Evolutionary conservation across 2,329 filamentous ascomycete genomes (phyloP).

Genomic region (Epicoccum nigrum): DNA sequence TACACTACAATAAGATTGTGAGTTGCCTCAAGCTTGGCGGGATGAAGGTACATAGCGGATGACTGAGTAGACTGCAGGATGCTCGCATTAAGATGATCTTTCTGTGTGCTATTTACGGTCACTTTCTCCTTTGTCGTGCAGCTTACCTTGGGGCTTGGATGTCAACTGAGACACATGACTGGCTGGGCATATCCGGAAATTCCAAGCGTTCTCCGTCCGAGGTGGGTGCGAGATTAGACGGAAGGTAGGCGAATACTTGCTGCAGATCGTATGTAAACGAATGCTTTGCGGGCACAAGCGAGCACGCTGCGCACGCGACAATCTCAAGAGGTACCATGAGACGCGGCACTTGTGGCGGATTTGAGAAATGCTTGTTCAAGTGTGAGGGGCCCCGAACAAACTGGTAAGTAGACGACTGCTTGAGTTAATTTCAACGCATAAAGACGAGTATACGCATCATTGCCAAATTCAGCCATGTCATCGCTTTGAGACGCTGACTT

Average conservation of each 20-base stretch:
- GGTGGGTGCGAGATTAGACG: conserved; percentile 16
- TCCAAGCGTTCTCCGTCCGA: conserved; percentile 9
- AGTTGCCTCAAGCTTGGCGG: conserved; percentile 10
- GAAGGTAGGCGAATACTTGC: conserved; percentile 11
- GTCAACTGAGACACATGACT: conserved; percentile 7
- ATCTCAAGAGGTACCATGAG: background rate
- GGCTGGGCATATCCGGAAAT: conserved; percentile 8
- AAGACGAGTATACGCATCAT: no score
- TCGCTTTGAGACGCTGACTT: no score
- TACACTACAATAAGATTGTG: background rate
- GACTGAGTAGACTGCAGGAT: background rate
- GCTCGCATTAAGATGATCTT: conserved; percentile 4
- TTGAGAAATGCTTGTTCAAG: background rate
- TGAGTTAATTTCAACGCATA: no score
- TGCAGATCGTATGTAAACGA: conserved; percentile 8
- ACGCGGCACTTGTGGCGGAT: background rate
- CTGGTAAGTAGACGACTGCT: no score
- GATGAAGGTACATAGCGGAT: conserved; percentile 2
- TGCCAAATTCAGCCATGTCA: no score
- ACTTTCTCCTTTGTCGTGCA: conserved; percentile 17
- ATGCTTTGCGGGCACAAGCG: background rate
- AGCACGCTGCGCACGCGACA: background rate
- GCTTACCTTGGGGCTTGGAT: conserved; percentile 4
- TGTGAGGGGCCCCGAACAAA: no score
- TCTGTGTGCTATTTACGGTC: conserved; percentile 12